Conservation (phyloP, 768 basidiomycete species). For the Gloeostereum incarnatum region DNA sequence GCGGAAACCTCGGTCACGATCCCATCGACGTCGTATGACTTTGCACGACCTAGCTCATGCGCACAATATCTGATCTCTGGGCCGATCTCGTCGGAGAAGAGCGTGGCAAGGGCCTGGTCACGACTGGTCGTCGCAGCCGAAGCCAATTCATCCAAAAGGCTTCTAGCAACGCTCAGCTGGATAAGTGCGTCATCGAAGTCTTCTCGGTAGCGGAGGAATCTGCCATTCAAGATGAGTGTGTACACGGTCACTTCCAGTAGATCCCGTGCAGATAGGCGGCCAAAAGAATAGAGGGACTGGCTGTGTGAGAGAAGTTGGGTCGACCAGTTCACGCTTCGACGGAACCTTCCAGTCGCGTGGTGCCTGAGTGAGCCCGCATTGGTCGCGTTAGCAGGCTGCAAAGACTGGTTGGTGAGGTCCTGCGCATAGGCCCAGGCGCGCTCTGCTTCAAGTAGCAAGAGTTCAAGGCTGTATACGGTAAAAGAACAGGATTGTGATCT, state of each 20-base stretch:
- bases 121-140: conserved; percentile 56
- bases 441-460: conserved; percentile 85
- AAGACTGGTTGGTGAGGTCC: conserved; percentile 49
- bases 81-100: conserved; percentile 80
- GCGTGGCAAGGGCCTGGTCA: conserved; percentile 80
- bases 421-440: conserved; percentile 89
- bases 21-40: conserved; percentile 74
- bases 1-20: conserved; percentile 59
- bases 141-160: conserved; percentile 62
- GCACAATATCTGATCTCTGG: conserved; percentile 91
- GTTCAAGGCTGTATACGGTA: conserved; percentile 48
- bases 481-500: conserved; percentile 6
- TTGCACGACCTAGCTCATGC: conserved; percentile 71
- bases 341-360: conserved; percentile 71
- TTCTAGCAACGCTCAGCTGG: conserved; percentile 72
- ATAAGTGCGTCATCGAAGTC: conserved; percentile 69
- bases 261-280: conserved; percentile 44
- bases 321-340: conserved; percentile 72
- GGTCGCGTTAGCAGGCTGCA: conserved; percentile 40
- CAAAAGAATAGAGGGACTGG: conserved; percentile 48
- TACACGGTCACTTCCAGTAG: conserved; percentile 71
- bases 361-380: conserved; percentile 54
- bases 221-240: conserved; percentile 73
- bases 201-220: conserved; percentile 68
- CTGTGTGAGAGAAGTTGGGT: conserved; percentile 67